phyloP scores from a whole-genome alignment of 164 flowering plant species.

The Aristolochia californica region DNA sequence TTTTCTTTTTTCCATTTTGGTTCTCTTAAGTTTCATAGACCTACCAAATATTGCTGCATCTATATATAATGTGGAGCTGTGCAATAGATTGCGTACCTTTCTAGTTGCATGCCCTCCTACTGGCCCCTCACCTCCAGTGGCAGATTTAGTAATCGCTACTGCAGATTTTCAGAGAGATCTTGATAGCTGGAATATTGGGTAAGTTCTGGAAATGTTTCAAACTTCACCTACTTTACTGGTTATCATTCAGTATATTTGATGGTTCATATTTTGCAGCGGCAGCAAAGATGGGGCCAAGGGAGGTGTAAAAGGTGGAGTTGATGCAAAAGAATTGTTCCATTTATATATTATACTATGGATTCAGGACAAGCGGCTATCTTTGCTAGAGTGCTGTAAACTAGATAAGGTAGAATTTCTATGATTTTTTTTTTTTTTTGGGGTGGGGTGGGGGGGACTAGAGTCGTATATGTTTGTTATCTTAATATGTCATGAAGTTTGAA shows the following conservation, averaged over 20 bases:
- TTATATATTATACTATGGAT: slow-evolving; percentile 84
- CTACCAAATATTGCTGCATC: slow-evolving; percentile 81
- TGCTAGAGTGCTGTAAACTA: slow-evolving; percentile 76
- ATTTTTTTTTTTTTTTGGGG: background rate
- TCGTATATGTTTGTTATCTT: too few relatives aligned
- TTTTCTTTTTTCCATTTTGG: background rate
- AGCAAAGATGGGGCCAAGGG: slow-evolving; percentile 86
- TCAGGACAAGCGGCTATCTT: slow-evolving; percentile 65
- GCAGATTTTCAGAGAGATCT: slow-evolving; percentile 85
- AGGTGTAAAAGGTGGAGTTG: slow-evolving; percentile 81
- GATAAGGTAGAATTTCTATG: slow-evolving; percentile 64
- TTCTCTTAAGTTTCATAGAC: slow-evolving; percentile 54
- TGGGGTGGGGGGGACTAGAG: too few relatives aligned
- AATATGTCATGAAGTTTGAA: too few relatives aligned
- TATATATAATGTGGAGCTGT: slow-evolving; percentile 82
- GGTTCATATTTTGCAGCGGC: slow-evolving; percentile 33
- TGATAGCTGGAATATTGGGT: slow-evolving; percentile 71
- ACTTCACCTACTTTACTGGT: background rate
- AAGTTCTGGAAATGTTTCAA: slow-evolving; percentile 6
- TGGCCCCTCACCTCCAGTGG: slow-evolving; percentile 72
- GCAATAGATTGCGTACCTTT: slow-evolving; percentile 65
- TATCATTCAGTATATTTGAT: background rate
- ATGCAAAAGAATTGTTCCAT: slow-evolving; percentile 89
- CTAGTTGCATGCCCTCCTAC: slow-evolving; percentile 87
- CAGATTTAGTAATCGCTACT: slow-evolving; percentile 81